Percentiles rank a stretch among this genome's conserved stretches.
phyloP scores from a whole-genome alignment of 202 grass and related monocot genomes.

The Saccharum hybrid region DNA sequence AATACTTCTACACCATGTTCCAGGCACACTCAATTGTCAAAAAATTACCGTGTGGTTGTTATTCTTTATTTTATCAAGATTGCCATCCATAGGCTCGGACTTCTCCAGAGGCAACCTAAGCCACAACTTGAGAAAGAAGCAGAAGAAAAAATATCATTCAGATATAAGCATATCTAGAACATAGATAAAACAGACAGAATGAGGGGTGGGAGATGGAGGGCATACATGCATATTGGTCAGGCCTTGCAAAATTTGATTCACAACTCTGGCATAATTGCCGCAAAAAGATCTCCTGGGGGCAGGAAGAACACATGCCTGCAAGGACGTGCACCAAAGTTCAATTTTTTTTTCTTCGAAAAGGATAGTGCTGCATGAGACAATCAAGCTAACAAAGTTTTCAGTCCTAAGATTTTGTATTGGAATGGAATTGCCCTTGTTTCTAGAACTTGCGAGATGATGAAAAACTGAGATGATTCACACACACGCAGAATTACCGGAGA shows the following conservation, averaged over 20 bases:
- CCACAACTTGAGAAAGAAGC: constrained; percentile 76
- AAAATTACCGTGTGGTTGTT: constrained; percentile 39
- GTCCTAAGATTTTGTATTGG: not conserved
- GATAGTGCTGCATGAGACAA: not conserved
- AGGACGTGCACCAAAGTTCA: constrained; percentile 36
- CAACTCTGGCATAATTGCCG: constrained; percentile 92
- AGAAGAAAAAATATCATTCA: constrained; percentile 25
- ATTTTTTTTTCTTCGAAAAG: not conserved
- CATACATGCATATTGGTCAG: constrained; percentile 85
- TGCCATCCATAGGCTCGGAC: constrained; percentile 65
- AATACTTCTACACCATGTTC: constrained; percentile 14
- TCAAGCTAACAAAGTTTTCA: constrained; percentile 3
- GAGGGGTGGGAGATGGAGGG: not conserved
- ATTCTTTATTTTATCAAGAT: constrained; percentile 48
- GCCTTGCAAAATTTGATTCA: constrained; percentile 93
- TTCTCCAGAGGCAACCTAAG: constrained; percentile 95
- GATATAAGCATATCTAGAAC: not conserved
- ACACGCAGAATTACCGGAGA: not conserved
- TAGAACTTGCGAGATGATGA: not conserved
- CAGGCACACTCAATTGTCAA: not conserved
- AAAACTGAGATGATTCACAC: not conserved
- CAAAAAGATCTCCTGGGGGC: constrained; percentile 69
- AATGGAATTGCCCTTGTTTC: constrained; percentile 13
- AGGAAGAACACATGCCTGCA: constrained; percentile 95
- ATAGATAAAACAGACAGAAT: constrained; percentile 9